Base-by-base conservation (phyloP, 208 protist genomes). In the Wallacemonas sp. region DNA sequence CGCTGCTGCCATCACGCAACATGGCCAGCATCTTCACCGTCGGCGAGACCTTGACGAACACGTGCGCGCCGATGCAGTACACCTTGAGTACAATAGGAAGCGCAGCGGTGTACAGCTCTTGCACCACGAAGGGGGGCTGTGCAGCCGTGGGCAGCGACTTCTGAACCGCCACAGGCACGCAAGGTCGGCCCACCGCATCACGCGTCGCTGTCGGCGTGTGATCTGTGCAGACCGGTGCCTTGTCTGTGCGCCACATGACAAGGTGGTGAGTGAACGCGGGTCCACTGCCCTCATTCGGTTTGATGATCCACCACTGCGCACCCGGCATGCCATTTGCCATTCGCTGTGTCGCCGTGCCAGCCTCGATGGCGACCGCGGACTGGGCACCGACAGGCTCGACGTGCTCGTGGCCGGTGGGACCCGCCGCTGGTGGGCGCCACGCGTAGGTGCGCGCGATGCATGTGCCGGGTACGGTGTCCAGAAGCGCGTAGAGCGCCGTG, bases 21-120 rank as follows among this genome's bases (percentile, higher is more conserved):
- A 69, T 50, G 22, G 27, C 37, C 13, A 91, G 39, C 63, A 94
- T 55, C 53, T 81, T 73, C 17, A 68, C 59, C 9, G 83, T 92
- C 3, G 81, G 74, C 12, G 80, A 79, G 2, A 81, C 81, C 66
- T 89, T 86, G 10, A 91, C 63, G 57, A 71, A 81, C 9, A 91
- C 63, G 45, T 75, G 36, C 2, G 50, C 33, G 19, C 79, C 81
- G 29, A 92, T 78, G 62, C 78, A 88, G 76, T 94, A 94, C 29
- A 94, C 89, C 71, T 94, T 94, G 22, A 94, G 52, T 30, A 94
- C 74, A 46, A 92, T 78, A n/a, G 85, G 85, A 39, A 92, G 44
- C 10, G 83, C 81, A 48, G 55, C 44, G 19, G 62, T 27, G 44
- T 85, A 84, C 41, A 92, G 81, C 66, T 92, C 76, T 64, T 94